Percentiles rank a stretch among this genome's conserved stretches.
phyloP scores from a whole-genome alignment of 148 eudicot species.

The Chenopodium quinoa region DNA sequence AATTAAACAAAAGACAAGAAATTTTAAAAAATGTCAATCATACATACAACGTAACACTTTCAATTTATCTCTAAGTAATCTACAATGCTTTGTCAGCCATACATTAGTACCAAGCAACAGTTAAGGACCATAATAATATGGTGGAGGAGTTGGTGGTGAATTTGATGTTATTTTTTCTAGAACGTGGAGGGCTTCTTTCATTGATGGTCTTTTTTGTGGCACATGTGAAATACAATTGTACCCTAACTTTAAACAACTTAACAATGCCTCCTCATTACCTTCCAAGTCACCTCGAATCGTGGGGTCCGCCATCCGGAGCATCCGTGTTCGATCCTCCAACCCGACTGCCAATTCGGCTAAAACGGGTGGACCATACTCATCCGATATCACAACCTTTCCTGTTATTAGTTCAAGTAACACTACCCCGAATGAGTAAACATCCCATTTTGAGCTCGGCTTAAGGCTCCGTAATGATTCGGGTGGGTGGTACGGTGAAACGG shows the following conservation, averaged over 20 bases:
- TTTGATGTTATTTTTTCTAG: constrained; percentile 63
- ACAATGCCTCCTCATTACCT: constrained; percentile 74
- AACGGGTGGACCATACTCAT: constrained; percentile 66
- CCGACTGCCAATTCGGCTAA: constrained; percentile 36
- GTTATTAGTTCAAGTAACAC: constrained; percentile 75
- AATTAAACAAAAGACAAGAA: neutral
- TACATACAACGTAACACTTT: constrained; percentile 25
- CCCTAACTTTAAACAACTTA: constrained; percentile 60
- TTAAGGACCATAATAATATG: constrained; percentile 37
- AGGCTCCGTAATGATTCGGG: constrained; percentile 87
- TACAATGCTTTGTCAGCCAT: constrained; percentile 17
- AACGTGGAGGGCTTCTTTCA: constrained; percentile 81
- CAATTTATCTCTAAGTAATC: constrained; percentile 10
- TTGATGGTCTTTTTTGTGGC: constrained; percentile 86
- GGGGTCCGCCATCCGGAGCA: constrained; percentile 77
- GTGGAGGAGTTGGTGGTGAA: constrained; percentile 20
- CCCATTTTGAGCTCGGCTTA: constrained; percentile 83
- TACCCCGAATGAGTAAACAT: constrained; percentile 90
- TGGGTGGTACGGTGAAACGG: constrained; percentile 73
- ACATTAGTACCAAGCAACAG: neutral
- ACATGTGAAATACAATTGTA: constrained; percentile 62
- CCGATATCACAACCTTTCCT: constrained; percentile 74
- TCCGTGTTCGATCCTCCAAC: constrained; percentile 54
- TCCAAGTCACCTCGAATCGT: constrained; percentile 80
- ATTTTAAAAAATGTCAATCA: constrained; percentile 21